A percentile compares a stretch with the other conserved stretches of the same genome.
Evolutionary conservation across 768 basidiomycete genomes (phyloP).

Genomic region (Pulveroboletus sp.): DNA sequence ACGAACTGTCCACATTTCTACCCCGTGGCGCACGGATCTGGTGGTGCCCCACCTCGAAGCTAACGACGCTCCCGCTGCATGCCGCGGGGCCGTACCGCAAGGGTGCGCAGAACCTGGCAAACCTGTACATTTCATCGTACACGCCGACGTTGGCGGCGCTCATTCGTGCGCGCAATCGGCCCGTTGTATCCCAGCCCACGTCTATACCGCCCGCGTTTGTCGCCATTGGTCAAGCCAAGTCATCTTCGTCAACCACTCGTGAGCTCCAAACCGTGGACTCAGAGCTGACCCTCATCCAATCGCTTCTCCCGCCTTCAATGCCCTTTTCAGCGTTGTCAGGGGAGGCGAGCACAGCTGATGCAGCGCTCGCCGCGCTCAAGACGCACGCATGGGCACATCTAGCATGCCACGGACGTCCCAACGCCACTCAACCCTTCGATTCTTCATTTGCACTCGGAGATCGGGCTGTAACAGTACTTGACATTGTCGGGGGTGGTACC

Average conservation of each 20-base stretch:
- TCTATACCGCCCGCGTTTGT: constrained; percentile 6
- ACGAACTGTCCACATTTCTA: constrained; percentile 10
- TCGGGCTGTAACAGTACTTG: constrained; percentile 17
- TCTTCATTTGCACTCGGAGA: constrained; percentile 27
- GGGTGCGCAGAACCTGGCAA: constrained; percentile 5
- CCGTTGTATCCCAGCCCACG: background rate
- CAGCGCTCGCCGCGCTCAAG: constrained; percentile 12
- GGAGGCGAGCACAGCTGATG: constrained; percentile 10
- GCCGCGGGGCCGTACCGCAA: constrained; percentile 30
- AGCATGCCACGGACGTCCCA: constrained; percentile 30
- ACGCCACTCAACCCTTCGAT: constrained; percentile 21
- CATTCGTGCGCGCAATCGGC: constrained; percentile 17
- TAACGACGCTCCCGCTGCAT: constrained; percentile 32
- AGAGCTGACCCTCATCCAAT: constrained; percentile 21
- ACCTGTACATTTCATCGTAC: constrained; percentile 32
- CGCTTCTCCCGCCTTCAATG: constrained; percentile 15
- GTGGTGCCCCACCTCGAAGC: constrained; percentile 34
- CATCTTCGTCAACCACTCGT: background rate
- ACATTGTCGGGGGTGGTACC: constrained; percentile 16
- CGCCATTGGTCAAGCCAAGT: constrained; percentile 21
- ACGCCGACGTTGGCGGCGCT: constrained; percentile 32
- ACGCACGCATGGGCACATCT: constrained; percentile 29
- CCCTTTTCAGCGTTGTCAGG: constrained; percentile 12
- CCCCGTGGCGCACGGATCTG: constrained; percentile 27
- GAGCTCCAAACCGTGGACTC: constrained; percentile 14